These are phyloP conservation scores for Massarina eburnea DNA, from an alignment of 2,329 filamentous ascomycete genomes.

Conservation along the genomic window DNA sequence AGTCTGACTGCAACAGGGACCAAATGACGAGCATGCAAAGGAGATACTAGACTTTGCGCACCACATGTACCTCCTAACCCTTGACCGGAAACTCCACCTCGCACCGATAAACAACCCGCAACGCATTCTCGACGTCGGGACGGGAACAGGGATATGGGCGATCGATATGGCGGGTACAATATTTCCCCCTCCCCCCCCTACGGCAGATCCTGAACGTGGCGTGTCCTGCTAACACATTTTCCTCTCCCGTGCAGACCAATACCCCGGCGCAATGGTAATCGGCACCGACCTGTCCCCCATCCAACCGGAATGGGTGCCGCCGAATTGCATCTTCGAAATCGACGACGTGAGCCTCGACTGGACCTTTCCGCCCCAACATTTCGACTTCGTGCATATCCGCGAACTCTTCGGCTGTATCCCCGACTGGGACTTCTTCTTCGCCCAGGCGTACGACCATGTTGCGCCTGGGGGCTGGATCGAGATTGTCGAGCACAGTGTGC, in stretches of 20 bases:
- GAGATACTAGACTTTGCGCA: slow-evolving; percentile 50
- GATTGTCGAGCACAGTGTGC: slow-evolving; percentile 46
- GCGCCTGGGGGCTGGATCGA: slow-evolving; percentile 49
- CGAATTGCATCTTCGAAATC: slow-evolving; percentile 51
- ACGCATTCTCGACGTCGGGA: slow-evolving; percentile 37
- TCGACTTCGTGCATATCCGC: slow-evolving; percentile 52
- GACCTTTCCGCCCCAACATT: slow-evolving; percentile 41
- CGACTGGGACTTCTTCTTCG: slow-evolving; percentile 49
- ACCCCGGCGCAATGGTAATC: slow-evolving; percentile 33
- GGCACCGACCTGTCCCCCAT: slow-evolving; percentile 54
- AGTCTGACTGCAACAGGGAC: slow-evolving; percentile 28
- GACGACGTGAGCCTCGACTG: slow-evolving; percentile 49
- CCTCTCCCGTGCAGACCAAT: slow-evolving; percentile 28
- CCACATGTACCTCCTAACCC: slow-evolving; percentile 41
- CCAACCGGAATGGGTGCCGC: slow-evolving; percentile 51
- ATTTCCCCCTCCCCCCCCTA: not conserved
- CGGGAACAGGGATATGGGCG: slow-evolving; percentile 42
- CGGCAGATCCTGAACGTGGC: not conserved
- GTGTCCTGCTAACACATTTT: too few species aligned
- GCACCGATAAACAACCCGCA: slow-evolving; percentile 36
- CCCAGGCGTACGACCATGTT: slow-evolving; percentile 36
- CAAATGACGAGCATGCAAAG: slow-evolving; percentile 48
- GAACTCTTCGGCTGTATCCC: slow-evolving; percentile 50
- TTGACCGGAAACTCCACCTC: slow-evolving; percentile 37
- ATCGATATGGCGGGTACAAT: slow-evolving; percentile 32